Conservation (phyloP, 768 basidiomycete genomes). For the Tubosaeta brunneosetosa region DNA sequence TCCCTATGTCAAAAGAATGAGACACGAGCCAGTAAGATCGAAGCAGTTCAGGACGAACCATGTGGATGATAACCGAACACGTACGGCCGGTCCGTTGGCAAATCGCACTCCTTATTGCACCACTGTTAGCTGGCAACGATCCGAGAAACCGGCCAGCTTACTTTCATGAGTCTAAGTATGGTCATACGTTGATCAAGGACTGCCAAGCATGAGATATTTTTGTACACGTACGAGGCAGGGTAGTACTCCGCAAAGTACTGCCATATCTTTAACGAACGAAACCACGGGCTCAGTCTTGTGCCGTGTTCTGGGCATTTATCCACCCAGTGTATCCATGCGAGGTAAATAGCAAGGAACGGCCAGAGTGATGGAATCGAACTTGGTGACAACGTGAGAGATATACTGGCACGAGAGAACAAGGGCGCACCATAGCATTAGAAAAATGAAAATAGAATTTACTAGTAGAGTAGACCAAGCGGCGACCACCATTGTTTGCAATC, state of each 20-base stretch:
- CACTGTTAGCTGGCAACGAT: neutral
- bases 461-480: conserved; percentile 85
- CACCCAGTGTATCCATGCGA: conserved; percentile 70
- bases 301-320: conserved; percentile 75
- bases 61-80: conserved; percentile 99
- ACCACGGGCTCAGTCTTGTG: conserved; percentile 69
- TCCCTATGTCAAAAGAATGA: conserved; percentile 49
- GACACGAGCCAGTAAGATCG: neutral
- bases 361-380: conserved; percentile 89
- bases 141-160: conserved; percentile 14
- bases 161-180: conserved; percentile 29
- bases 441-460: conserved; percentile 57
- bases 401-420: neutral
- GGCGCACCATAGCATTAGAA: conserved; percentile 77
- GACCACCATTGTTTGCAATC: conserved; percentile 86
- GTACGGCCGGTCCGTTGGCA: conserved; percentile 89
- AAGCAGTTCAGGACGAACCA: conserved; percentile 44
- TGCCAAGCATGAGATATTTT: neutral
- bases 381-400: neutral
- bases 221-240: conserved; percentile 70
- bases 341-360: conserved; percentile 76
- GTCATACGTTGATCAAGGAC: neutral
- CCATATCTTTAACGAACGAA: conserved; percentile 70
- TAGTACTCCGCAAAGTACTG: conserved; percentile 90
- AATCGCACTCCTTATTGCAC: conserved; percentile 62